A percentile compares a stretch with the other conserved stretches of the same genome.
These are phyloP conservation scores for Drechmeria coniospora DNA, from an alignment of 2,329 filamentous ascomycete species.

Conservation along the genomic window DNA sequence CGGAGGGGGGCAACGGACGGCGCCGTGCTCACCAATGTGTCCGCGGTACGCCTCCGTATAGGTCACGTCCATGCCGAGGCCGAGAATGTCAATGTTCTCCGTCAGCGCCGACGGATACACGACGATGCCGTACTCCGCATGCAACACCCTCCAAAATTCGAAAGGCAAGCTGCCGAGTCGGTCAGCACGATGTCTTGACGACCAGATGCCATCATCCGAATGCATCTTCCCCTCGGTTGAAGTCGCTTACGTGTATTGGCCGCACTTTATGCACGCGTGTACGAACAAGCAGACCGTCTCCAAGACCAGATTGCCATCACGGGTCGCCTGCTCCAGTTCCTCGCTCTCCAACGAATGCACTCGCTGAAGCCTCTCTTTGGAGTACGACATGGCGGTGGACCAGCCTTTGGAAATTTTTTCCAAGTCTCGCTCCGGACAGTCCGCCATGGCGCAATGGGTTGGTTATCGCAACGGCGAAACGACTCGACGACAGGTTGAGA, in stretches of 20 bases:
- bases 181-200: neutral
- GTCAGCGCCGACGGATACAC: conserved; percentile 24
- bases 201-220: neutral
- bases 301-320: conserved; percentile 18
- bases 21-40: conserved; percentile 21
- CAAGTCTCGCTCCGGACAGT: conserved; percentile 14
- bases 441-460: conserved; percentile 6
- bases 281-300: conserved; percentile 25
- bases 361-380: conserved; percentile 17
- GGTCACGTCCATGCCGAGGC: conserved; percentile 17
- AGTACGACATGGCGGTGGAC: conserved; percentile 21
- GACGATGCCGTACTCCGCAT: conserved; percentile 23
- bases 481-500: neutral
- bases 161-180: conserved; percentile 15
- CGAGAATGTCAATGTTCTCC: conserved; percentile 17
- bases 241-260: conserved; percentile 21
- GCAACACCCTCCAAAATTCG: conserved; percentile 22
- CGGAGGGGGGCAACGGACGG: no score
- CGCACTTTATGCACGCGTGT: conserved; percentile 21
- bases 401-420: conserved; percentile 21
- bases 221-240: no score
- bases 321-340: conserved; percentile 16
- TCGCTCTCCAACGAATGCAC: conserved; percentile 16
- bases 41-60: conserved; percentile 22
- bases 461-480: neutral